These are phyloP conservation scores for Phyllosticta citribraziliensis DNA, from an alignment of 2,329 filamentous ascomycete species.

Conservation along the genomic window DNA sequence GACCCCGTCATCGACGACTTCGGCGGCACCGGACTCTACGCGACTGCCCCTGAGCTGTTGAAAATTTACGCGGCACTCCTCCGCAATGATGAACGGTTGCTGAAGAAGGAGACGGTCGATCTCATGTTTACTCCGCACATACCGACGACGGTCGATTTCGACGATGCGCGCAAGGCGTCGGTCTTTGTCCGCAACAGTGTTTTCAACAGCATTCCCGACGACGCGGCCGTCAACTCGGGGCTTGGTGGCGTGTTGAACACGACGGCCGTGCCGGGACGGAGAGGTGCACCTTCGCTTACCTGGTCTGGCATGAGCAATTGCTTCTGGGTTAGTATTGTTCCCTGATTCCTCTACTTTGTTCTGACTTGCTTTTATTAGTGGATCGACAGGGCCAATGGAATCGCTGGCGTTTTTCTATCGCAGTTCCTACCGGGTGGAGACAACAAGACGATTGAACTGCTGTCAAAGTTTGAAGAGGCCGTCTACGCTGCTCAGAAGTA, in stretches of 20 bases:
- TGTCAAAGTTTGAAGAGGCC: neutral
- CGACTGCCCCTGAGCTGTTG: neutral
- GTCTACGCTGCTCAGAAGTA: neutral
- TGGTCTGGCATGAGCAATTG: neutral
- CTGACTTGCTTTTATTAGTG: neutral
- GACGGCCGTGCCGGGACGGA: neutral
- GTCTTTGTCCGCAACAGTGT: neutral
- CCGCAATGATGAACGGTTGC: neutral
- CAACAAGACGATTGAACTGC: neutral
- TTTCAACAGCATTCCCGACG: neutral
- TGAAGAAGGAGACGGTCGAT: neutral
- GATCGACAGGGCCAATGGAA: neutral
- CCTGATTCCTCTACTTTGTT: neutral
- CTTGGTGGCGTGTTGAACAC: constrained; percentile 1
- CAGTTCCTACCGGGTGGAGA: neutral
- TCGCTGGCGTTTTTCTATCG: neutral
- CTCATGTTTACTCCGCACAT: constrained; percentile 4
- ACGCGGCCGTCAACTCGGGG: neutral
- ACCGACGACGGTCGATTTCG: neutral
- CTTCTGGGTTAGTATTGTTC: neutral
- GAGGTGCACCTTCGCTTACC: neutral
- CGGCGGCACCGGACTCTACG: constrained; percentile 4
- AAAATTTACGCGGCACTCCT: constrained; percentile 2
- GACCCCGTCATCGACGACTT: neutral
- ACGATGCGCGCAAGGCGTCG: neutral